Evolutionary conservation across 2,329 filamentous ascomycete genomes (phyloP).

Genomic region (Verruconis gallopava): DNA sequence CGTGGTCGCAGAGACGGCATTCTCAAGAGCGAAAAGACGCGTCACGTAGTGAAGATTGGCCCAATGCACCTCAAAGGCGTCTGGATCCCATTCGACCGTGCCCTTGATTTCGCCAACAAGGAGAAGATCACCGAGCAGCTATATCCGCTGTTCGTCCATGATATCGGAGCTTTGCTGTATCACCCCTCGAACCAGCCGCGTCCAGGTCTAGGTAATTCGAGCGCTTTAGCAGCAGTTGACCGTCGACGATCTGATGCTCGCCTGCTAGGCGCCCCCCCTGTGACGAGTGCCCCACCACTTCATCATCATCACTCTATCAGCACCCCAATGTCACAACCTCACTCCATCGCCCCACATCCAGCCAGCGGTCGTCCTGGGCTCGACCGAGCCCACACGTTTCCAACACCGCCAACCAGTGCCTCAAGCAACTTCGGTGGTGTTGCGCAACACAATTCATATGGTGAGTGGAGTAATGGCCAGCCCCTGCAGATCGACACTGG

Average conservation of each 20-base stretch:
- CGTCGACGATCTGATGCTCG: conserved; percentile 50
- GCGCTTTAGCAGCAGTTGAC: conserved; percentile 56
- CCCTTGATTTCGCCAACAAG: conserved; percentile 98
- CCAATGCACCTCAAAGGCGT: conserved; percentile 98
- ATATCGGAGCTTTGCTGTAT: conserved; percentile 86
- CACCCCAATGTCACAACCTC: conserved; percentile 41
- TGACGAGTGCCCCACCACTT: conserved; percentile 52
- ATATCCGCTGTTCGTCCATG: conserved; percentile 94
- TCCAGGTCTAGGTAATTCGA: conserved; percentile 54
- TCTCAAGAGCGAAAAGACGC: conserved; percentile 90
- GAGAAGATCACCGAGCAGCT: conserved; percentile 95
- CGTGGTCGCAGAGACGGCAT: conserved; percentile 90
- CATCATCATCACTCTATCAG: conserved; percentile 59
- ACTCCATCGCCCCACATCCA: conserved; percentile 49
- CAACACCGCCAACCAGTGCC: conserved; percentile 85
- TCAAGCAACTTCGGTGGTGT: conserved; percentile 73
- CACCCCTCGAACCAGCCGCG: conserved; percentile 80
- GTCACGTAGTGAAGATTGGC: conserved; percentile 96
- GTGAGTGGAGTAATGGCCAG: conserved; percentile 46
- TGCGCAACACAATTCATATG: conserved; percentile 40
- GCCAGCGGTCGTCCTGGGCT: conserved; percentile 53
- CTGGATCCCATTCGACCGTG: conserved; percentile 95
- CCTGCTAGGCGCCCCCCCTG: conserved; percentile 33
- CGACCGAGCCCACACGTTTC: conserved; percentile 83
- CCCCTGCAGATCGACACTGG: conserved; percentile 71